A percentile compares a stretch with the other conserved stretches of the same genome.
Conservation (phyloP, 192 early-diverging fungal species). For the Diversispora epigaea region DNA sequence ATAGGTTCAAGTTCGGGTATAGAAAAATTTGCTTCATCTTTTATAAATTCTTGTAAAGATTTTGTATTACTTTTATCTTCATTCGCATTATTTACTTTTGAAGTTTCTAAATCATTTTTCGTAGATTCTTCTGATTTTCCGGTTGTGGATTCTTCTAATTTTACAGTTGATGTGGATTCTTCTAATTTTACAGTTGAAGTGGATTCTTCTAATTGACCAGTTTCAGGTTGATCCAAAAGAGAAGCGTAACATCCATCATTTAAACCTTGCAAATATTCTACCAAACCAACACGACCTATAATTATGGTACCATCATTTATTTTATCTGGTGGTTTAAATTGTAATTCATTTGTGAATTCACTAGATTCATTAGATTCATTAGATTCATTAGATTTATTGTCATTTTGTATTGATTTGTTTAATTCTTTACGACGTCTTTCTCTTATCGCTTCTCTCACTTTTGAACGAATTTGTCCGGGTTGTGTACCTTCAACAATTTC, state of each 20-base stretch:
- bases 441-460: conserved; percentile 43
- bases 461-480: conserved; percentile 41
- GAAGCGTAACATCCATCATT: conserved; percentile 43
- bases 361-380: not conserved
- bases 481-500: conserved; percentile 40
- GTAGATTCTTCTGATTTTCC: not conserved
- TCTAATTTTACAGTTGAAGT: not conserved
- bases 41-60: not conserved
- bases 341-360: not conserved
- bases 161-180: not conserved
- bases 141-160: not conserved
- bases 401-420: conserved; percentile 25
- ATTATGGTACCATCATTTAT: conserved; percentile 42
- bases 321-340: conserved; percentile 16
- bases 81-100: not conserved
- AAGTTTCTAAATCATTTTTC: not conserved
- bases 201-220: not conserved
- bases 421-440: conserved; percentile 37
- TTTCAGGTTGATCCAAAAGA: conserved; percentile 37
- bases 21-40: conserved; percentile 39
- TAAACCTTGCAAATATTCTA: conserved; percentile 43
- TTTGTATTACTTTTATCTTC: conserved; percentile 3
- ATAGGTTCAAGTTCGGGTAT: conserved; percentile 41
- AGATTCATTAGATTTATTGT: not conserved
- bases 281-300: conserved; percentile 39